phyloP scores from a whole-genome alignment of 1,284 basidiomycete genomes.

The Ceratorhiza oryzae-sativae region DNA sequence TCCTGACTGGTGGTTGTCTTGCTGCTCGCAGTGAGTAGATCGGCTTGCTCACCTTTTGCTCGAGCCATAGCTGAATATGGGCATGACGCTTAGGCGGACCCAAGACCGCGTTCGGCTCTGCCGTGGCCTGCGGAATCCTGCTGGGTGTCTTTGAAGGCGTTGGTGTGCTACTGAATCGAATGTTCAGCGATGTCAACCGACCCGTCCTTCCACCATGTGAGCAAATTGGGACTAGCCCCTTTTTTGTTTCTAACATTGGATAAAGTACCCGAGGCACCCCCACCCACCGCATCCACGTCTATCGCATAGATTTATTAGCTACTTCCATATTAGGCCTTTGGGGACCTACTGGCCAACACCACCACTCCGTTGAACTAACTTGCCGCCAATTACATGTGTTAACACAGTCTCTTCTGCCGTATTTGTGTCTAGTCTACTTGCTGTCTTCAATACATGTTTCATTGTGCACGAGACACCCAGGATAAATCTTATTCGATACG shows the following conservation, averaged over 20 bases:
- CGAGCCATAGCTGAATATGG: conserved; percentile 3
- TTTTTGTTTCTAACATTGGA: not conserved
- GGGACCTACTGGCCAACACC: not conserved
- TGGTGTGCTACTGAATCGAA: conserved; percentile 82
- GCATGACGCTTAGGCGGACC: conserved; percentile 74
- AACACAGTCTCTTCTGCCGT: not conserved
- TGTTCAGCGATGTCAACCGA: conserved; percentile 82
- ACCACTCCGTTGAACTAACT: conserved; percentile 12
- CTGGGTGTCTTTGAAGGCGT: conserved; percentile 97
- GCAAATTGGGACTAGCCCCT: conserved; percentile 42
- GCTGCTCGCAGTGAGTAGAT: conserved; percentile 85
- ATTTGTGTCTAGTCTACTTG: conserved; percentile 5
- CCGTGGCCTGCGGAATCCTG: conserved; percentile 95
- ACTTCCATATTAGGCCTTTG: conserved; percentile 5
- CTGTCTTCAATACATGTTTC: conserved; percentile 24
- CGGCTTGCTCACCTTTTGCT: not conserved
- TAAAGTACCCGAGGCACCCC: conserved; percentile 35
- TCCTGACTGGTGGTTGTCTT: conserved; percentile 96
- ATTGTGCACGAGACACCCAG: conserved; percentile 9
- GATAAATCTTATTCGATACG: no score
- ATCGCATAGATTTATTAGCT: conserved; percentile 35
- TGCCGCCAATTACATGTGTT: conserved; percentile 16
- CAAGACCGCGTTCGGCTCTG: conserved; percentile 86
- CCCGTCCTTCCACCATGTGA: conserved; percentile 67
- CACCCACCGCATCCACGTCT: conserved; percentile 29